A percentile compares a stretch with the other conserved stretches of the same genome.
Conservation (phyloP, 1,284 basidiomycete genomes). For the Microbotryomycetes sp. region DNA sequence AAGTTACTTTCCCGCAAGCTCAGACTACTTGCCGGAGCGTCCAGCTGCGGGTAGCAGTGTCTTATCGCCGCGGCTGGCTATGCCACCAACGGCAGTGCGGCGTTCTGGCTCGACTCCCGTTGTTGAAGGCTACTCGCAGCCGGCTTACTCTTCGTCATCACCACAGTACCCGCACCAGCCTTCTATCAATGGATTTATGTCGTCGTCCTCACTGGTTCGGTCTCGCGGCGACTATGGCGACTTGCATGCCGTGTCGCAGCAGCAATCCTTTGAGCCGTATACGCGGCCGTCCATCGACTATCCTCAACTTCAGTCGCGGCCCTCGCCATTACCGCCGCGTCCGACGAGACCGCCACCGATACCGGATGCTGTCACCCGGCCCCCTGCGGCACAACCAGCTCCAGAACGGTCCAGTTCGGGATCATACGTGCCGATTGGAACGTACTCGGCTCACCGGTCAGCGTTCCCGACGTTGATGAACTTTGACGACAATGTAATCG, state of each 20-base stretch:
- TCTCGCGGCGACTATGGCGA: slow-evolving; percentile 71
- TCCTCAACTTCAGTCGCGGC: slow-evolving; percentile 56
- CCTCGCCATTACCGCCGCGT: slow-evolving; percentile 67
- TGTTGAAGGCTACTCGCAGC: slow-evolving; percentile 26
- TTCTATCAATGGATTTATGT: slow-evolving; percentile 27
- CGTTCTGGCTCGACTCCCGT: slow-evolving; percentile 21
- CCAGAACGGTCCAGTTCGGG: slow-evolving; percentile 24
- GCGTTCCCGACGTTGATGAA: slow-evolving; percentile 47
- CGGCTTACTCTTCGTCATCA: slow-evolving; percentile 1
- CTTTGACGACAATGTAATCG: slow-evolving; percentile 46
- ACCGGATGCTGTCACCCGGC: slow-evolving; percentile 9
- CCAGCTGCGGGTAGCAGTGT: background rate
- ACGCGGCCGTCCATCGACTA: slow-evolving; percentile 60
- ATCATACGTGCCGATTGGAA: background rate
- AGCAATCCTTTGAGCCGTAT: slow-evolving; percentile 55
- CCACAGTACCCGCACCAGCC: slow-evolving; percentile 11
- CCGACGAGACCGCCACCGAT: slow-evolving; percentile 50
- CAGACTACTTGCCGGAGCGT: background rate
- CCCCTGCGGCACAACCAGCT: slow-evolving; percentile 23
- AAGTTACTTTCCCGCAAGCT: background rate
- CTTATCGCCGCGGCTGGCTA: slow-evolving; percentile 22
- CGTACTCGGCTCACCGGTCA: slow-evolving; percentile 51
- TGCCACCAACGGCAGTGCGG: slow-evolving; percentile 30
- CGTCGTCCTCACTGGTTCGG: slow-evolving; percentile 54
- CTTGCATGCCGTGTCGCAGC: slow-evolving; percentile 51